phyloP scores from a whole-genome alignment of 1,284 basidiomycete genomes.

The Sphaerobolus stellatus region DNA sequence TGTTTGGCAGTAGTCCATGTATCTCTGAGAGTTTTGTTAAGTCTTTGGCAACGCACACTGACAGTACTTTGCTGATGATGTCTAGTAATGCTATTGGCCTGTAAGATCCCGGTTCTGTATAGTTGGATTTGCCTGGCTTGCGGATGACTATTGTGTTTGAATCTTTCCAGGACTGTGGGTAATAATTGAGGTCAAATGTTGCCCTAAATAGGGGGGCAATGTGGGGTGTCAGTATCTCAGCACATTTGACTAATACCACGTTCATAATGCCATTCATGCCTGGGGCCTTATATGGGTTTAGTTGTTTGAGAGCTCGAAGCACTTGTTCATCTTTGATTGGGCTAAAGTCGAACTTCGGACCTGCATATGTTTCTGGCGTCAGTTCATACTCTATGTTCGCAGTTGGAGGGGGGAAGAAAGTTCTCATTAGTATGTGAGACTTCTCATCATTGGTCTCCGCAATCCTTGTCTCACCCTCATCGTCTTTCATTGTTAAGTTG shows the following conservation, averaged over 20 bases:
- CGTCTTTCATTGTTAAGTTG: background rate
- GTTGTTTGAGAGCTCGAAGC: background rate
- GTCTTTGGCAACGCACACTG: conserved; percentile 8
- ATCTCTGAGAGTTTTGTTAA: background rate
- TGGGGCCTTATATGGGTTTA: background rate
- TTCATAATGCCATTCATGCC: background rate
- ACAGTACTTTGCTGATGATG: conserved; percentile 14
- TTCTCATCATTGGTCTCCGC: background rate
- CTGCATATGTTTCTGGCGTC: background rate
- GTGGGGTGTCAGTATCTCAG: background rate
- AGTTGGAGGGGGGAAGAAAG: background rate
- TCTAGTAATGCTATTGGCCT: conserved; percentile 15
- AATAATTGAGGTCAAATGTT: background rate
- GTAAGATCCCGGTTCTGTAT: conserved; percentile 13
- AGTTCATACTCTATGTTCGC: background rate
- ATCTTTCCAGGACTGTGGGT: background rate
- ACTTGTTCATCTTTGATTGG: background rate
- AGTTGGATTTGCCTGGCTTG: conserved; percentile 16
- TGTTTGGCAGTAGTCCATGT: conserved; percentile 3
- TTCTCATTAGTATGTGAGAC: background rate
- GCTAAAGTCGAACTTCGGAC: background rate
- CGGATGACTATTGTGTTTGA: conserved; percentile 10
- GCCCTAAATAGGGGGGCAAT: background rate
- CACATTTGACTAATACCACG: background rate
- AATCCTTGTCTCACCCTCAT: background rate